phyloP scores from a whole-genome alignment of 2,329 filamentous ascomycete species.

The Claviceps lovelessii region DNA sequence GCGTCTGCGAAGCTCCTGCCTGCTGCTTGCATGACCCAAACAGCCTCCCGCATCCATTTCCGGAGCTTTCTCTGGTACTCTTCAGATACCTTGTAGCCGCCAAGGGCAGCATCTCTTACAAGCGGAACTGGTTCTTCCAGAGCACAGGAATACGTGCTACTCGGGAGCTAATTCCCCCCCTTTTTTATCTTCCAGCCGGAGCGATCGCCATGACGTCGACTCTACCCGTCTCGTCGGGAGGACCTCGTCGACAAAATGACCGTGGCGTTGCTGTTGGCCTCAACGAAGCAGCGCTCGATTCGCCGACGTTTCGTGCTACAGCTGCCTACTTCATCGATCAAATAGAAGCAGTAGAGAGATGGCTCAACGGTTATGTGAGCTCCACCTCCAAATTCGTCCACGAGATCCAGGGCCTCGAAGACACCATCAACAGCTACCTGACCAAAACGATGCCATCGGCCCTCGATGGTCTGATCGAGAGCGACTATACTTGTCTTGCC shows the following conservation, averaged over 20 bases:
- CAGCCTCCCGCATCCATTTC: background rate
- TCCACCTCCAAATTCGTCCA: constrained; percentile 41
- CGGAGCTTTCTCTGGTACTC: background rate
- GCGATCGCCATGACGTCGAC: constrained; percentile 10
- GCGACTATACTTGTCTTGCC: constrained; percentile 84
- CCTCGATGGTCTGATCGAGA: constrained; percentile 76
- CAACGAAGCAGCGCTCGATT: constrained; percentile 92
- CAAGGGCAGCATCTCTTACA: background rate
- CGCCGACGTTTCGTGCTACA: constrained; percentile 83
- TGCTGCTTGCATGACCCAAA: background rate
- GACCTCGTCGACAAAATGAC: constrained; percentile 9
- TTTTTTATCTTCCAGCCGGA: background rate
- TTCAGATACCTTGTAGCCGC: background rate
- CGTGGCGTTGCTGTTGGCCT: constrained; percentile 60
- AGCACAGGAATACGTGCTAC: constrained; percentile 2
- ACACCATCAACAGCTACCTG: constrained; percentile 63
- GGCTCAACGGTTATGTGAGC: constrained; percentile 55
- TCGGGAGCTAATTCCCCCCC: background rate
- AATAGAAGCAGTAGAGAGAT: constrained; percentile 78
- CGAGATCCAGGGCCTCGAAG: constrained; percentile 61
- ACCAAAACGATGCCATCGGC: constrained; percentile 60
- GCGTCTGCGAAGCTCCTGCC: too few relatives aligned
- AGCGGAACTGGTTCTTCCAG: background rate
- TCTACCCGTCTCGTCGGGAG: constrained; percentile 1
- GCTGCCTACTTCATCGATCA: constrained; percentile 81